Evolutionary conservation across 139 green algal species (phyloP), one percentile per base, ranked within the genome.

Genomic region (Chlorella sp.): DNA sequence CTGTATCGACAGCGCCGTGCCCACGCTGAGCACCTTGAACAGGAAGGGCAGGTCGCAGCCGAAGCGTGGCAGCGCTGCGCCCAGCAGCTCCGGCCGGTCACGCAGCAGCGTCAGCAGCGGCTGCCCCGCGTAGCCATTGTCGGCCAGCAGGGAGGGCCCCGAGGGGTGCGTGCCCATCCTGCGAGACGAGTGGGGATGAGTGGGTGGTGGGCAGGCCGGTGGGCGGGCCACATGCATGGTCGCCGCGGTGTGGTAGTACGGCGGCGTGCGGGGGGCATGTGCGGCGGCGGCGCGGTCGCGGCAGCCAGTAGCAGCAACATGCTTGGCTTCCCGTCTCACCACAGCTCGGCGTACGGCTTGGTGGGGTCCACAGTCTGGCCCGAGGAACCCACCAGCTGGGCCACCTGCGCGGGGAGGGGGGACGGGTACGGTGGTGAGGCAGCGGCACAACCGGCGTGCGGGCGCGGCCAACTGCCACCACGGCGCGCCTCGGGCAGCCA

Each of bases 1-100:
- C 87, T 99, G 97, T 64, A 99, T 99, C 60, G 95, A 98, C 38
- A 99, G 92, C 6, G 97, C 97, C 65, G 95, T 99, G n/a, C 88
- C 60, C 51, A 99, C 95, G 9, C 91, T 96, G n/a, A 99, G 88
- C 21, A 99, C 97, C 92, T 99, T 99, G 90, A 99, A 98, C 28
- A 99, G 87, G 82, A 97, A 99, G 2, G 97, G 97, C 55, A 99
- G 89, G 38, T 95, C 88, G 26, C 47, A 60, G 11, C 92, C 94
- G 87, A 97, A 99, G 28, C 80, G 82, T 4, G 91, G 34, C 25
- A 85, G 16, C 20, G 96, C 89, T 0, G 85, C 79, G 2, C 97
- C 97, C 30, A 99, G 88, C 5, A 94, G 84, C 55, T 91, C 69
- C 3, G 95, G 93, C 79, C 96, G 84, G n/a, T 74, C 63, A 16